phyloP scores from a whole-genome alignment of 2,329 filamentous ascomycete genomes.

The Aureobasidium zeae region DNA sequence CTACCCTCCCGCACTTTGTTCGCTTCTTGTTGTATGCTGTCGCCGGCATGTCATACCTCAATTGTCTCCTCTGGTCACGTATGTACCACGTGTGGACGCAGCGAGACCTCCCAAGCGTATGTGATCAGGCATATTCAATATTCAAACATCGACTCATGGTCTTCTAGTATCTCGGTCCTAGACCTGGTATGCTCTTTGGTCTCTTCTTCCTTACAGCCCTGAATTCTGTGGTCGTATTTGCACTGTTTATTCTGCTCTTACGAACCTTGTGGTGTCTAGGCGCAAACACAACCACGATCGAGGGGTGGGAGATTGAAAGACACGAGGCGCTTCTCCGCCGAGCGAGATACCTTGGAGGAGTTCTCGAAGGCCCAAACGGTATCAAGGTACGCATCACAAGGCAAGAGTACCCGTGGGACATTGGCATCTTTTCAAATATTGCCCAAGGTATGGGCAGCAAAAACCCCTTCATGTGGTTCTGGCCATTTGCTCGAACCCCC shows the following conservation, averaged over 20 bases:
- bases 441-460: conserved; percentile 63
- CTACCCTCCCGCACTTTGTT: conserved; percentile 72
- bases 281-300: conserved; percentile 70
- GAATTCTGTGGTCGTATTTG: conserved; percentile 52
- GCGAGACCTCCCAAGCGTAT: conserved; percentile 56
- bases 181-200: conserved; percentile 47
- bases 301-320: conserved; percentile 57
- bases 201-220: conserved; percentile 52
- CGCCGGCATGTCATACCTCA: conserved; percentile 51
- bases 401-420: conserved; percentile 74
- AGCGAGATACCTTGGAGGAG: conserved; percentile 45
- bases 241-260: conserved; percentile 55
- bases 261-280: conserved; percentile 52
- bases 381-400: conserved; percentile 45
- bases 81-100: conserved; percentile 52
- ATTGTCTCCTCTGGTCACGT: conserved; percentile 52
- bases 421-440: conserved; percentile 66
- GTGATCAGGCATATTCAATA: conserved; percentile 20
- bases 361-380: conserved; percentile 48
- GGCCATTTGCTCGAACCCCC: conserved; percentile 52
- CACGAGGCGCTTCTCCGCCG: conserved; percentile 39
- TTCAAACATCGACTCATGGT: neutral
- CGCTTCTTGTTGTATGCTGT: conserved; percentile 68
- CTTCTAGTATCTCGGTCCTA: conserved; percentile 59
- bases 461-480: conserved; percentile 60